Evolutionary conservation across 495 filamentous ascomycete species (phyloP).

Genomic region (Trichoderma erinaceum): DNA sequence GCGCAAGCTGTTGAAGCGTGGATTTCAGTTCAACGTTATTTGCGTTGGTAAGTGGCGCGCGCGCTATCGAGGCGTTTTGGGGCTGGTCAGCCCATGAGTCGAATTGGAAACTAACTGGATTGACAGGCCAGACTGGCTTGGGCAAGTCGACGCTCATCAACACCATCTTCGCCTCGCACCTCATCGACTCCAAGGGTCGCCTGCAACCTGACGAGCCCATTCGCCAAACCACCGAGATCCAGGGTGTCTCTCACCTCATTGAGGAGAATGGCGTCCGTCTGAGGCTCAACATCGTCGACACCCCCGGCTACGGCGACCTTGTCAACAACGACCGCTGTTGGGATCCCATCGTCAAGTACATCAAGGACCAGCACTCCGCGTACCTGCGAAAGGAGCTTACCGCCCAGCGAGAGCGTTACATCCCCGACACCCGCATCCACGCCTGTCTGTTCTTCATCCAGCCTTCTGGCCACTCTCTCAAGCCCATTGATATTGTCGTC

Average conservation of each 20-base stretch:
- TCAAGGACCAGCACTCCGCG: constrained; percentile 99
- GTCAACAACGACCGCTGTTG: constrained; percentile 99
- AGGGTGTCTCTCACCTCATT: constrained; percentile 95
- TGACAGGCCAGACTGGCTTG: constrained; percentile 88
- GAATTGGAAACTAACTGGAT: constrained; percentile 3
- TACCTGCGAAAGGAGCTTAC: constrained; percentile 99
- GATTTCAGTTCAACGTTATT: constrained; percentile 99
- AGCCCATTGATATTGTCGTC: constrained; percentile 99
- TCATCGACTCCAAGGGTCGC: constrained; percentile 97
- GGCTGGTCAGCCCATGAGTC: neutral
- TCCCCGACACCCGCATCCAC: constrained; percentile 98
- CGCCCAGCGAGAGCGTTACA: constrained; percentile 98
- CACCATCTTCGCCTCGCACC: constrained; percentile 99
- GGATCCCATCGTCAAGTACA: constrained; percentile 99
- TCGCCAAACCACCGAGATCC: constrained; percentile 94
- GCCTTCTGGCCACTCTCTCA: constrained; percentile 92
- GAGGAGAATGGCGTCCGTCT: constrained; percentile 99
- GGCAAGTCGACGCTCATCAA: constrained; percentile 99
- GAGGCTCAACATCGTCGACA: constrained; percentile 94
- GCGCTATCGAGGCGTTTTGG: neutral
- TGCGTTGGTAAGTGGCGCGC: constrained; percentile 78
- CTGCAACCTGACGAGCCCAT: constrained; percentile 86
- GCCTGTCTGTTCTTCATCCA: constrained; percentile 99
- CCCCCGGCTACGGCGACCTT: constrained; percentile 95
- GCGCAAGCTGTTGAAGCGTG: constrained; percentile 98